Base-by-base conservation (phyloP, 1,284 basidiomycete genomes). In the Marasmius sp. region DNA sequence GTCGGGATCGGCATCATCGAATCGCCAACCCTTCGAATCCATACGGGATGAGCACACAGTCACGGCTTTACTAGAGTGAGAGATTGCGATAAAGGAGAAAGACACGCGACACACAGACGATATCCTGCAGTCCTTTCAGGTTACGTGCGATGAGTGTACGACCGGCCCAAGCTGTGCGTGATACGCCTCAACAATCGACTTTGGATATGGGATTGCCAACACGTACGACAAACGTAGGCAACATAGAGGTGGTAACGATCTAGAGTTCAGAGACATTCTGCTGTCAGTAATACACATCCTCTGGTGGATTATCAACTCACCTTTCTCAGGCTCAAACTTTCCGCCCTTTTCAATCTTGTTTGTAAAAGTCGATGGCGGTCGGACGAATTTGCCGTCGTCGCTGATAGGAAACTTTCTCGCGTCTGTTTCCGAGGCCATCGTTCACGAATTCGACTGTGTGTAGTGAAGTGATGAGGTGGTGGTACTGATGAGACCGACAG, bases 161-260 rank as follows among this genome's bases (percentile, higher is more conserved):
- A 57, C 94, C 94, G 0, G 96, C 96, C 96, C 96, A 98, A 3
- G 96, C 89, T 91, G 49, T 36, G 66, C 20, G 14, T 61, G 34
- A 37, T 54, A 45, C 57, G 41, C 16, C 41, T 47, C 33, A 59
- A 14, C 11, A 36, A n/a, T 41, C 38, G 33, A 33, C 38, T 38
- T 27, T 22, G 16, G 37, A 59, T 36, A 47, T 49, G 57, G 22
- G 39, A 41, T 48, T 16, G 54, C 5, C 34, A 27, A 43, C 56
- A 78, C 90, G 81, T 61, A 94, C 93, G 86, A 76, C 89, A 92
- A 3, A 86, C 82, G 67, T 85, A 86, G 6, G 88, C 91, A 62
- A 95, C 91, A 67, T 93, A 95, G 69, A 96, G 91, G 69, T 93
- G 92, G 74, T 97, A 97, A 52, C 94, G 86, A 58, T 83, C 93